Evolutionary conservation across 768 basidiomycete genomes (phyloP), one percentile per base, ranked within the genome.

Genomic region (Xerocomus spinulosus): DNA sequence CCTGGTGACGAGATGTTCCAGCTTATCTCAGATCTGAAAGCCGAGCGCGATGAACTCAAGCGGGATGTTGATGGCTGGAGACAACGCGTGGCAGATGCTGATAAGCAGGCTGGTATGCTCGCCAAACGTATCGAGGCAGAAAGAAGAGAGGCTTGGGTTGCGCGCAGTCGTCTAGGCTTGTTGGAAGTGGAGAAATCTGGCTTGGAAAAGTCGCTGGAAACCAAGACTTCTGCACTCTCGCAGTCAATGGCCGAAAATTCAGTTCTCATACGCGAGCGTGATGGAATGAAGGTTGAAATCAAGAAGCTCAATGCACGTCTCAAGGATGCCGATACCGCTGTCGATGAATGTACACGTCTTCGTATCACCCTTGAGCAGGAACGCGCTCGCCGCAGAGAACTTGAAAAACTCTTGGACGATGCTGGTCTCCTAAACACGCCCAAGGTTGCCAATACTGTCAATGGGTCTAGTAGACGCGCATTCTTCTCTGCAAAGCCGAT

Each of bases 11-110:
- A 92, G 69, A 83, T 92, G 79, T 68, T 90, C 33, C 75, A 76
- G 55, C 74, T 87, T 30, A 73, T 92, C 44, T 73, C 83, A 3
- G 88, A 90, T 61, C 75, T 91, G 57, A 92, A 92, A 64, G 77
- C 83, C 12, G 93, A 97, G 67, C 75, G 94, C 25, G 94, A 98
- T 58, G 86, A 92, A 49, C 73, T 97, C 42, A 85, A 85, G 64
- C 80, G 82, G 43, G 93, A 97, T 65, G 83, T 92, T 0, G 86
- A 92, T 54, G 87, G 86, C 0, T 95, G 92, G 91, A 77, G 87
- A 51, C 75, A 68, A 28, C 77, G 93, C 20, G 87, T 92, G 39
- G 73, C 73, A 13, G 85, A 87, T 59, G 73, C 90, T 57, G 89
- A 95, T 57, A 82, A 79, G 46, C 83, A 84, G 55, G 68, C 82